A percentile compares a stretch with the other conserved stretches of the same genome.
These are phyloP conservation scores for Bacidia rubella DNA, from an alignment of 495 filamentous ascomycete genomes.

Conservation along the genomic window DNA sequence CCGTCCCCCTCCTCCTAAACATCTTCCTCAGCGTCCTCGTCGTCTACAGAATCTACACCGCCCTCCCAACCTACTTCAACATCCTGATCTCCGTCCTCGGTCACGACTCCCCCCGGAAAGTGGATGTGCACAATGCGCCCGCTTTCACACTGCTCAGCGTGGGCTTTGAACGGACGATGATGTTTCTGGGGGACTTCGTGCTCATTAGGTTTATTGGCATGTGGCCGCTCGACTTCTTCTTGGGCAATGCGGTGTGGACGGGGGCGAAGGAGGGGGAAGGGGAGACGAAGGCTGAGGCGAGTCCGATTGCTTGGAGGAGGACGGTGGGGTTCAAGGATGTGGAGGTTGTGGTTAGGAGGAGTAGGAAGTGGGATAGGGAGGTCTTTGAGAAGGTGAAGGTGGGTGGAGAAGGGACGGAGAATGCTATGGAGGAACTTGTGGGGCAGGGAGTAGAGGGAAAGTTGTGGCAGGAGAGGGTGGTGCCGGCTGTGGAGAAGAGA, in stretches of 20 bases:
- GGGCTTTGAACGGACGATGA: slow-evolving; percentile 38
- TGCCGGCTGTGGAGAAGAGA: slow-evolving; percentile 50
- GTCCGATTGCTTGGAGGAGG: slow-evolving; percentile 55
- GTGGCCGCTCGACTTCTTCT: slow-evolving; percentile 64
- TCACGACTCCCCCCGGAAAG: slow-evolving; percentile 40
- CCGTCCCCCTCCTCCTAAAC: slow-evolving; percentile 59
- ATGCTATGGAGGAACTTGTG: slow-evolving; percentile 29
- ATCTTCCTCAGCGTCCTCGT: slow-evolving; percentile 43
- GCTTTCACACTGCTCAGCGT: slow-evolving; percentile 36
- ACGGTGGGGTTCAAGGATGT: slow-evolving; percentile 51
- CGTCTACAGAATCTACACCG: slow-evolving; percentile 44
- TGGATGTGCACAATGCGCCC: slow-evolving; percentile 38
- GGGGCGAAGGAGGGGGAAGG: too few relatives aligned
- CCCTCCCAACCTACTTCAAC: slow-evolving; percentile 50
- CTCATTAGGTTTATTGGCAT: slow-evolving; percentile 53
- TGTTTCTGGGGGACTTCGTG: slow-evolving; percentile 57
- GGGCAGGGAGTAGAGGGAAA: slow-evolving; percentile 14
- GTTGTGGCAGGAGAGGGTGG: slow-evolving; percentile 31
- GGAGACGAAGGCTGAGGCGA: slow-evolving; percentile 32
- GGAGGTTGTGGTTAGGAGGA: slow-evolving; percentile 64
- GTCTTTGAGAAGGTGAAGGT: slow-evolving; percentile 11
- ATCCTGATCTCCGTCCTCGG: slow-evolving; percentile 49
- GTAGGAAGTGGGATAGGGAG: slow-evolving; percentile 39
- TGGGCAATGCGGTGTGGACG: slow-evolving; percentile 24
- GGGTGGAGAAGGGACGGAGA: slow-evolving; percentile 23